Evolutionary conservation across 2,329 filamentous ascomycete species (phyloP), one percentile per base, ranked within the genome.

Genomic region (Arthroderma uncinatum): DNA sequence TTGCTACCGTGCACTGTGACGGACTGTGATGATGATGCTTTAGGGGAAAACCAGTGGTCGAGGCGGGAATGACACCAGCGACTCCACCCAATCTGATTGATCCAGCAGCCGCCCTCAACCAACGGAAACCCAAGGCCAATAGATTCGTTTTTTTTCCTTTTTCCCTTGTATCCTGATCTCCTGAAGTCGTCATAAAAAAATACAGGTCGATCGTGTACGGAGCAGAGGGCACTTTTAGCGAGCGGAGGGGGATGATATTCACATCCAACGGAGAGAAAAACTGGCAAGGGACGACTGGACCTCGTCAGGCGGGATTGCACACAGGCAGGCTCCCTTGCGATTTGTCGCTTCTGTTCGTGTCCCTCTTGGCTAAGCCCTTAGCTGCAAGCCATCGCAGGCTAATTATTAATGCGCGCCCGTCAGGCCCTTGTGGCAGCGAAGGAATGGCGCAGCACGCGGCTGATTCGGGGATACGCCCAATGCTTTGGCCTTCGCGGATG

Each of bases 361-460:
- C 47, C 47, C 19, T 25, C 47, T 50, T 50, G 47, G 47, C 47
- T 34, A 25, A 50, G 47, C 28, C 47, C 14, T 50, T 50, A 50
- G 47, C 28, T 34, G 47, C 47, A 50, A 50, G 47, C 47, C 47
- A 34, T 50, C 16, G 47, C 47, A 19, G 33, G 47, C 47, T 50
- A 50, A 50, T 50, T 50, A 39, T 19, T 50, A n/a, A 28, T 34
- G 54, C 10, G 1, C 37, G 50, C 50, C 23, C 30, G 44, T 48
- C 21, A 50, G 52, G 50, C 21, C 47, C 34, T 39, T 48, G 28
- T 39, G 48, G 39, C 40, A 34, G 47, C 40, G 52, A 42, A 37
- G 52, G 44, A 53, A 57, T 54, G 56, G 56, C 56, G 56, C 56
- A 57, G 56, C 47, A 21, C 54, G 52, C 56, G 56, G 56, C 56